Conservation (phyloP, 495 filamentous ascomycete species). For the Symbiotaphrina buchneri region DNA sequence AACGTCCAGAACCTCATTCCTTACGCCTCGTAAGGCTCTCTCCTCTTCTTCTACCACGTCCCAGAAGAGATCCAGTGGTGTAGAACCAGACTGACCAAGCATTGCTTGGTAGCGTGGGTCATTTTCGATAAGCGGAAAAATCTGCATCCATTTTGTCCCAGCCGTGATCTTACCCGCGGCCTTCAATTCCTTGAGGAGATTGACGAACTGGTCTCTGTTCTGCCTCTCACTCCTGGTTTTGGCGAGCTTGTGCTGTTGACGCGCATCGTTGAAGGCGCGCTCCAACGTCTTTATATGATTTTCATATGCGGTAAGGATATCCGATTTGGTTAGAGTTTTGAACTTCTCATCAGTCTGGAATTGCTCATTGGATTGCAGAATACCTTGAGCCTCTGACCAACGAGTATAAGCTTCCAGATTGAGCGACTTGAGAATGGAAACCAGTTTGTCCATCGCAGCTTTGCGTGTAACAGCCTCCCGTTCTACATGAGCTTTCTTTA, state of each 20-base stretch:
- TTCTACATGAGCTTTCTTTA: conserved; percentile 58
- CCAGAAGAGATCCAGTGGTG: conserved; percentile 90
- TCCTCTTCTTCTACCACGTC: conserved; percentile 92
- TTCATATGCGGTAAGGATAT: conserved; percentile 83
- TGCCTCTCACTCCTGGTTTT: conserved; percentile 66
- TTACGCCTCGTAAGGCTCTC: conserved; percentile 48
- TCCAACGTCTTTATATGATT: conserved; percentile 85
- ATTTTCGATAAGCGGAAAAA: conserved; percentile 53
- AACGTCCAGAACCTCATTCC: conserved; percentile 76
- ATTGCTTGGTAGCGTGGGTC: conserved; percentile 72
- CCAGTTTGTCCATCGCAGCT: conserved; percentile 69
- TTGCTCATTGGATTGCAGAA: conserved; percentile 55
- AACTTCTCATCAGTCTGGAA: conserved; percentile 81
- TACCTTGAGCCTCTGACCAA: conserved; percentile 75
- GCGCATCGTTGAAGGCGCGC: conserved; percentile 68
- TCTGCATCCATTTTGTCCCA: conserved; percentile 70
- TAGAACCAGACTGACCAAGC: conserved; percentile 71
- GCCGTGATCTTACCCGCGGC: conserved; percentile 70
- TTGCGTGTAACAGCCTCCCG: conserved; percentile 47
- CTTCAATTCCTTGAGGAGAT: conserved; percentile 50
- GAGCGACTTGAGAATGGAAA: conserved; percentile 58
- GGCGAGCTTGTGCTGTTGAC: conserved; percentile 63
- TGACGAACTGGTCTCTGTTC: conserved; percentile 57
- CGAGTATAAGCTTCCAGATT: conserved; percentile 83
- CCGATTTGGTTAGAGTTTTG: conserved; percentile 63